These are phyloP conservation scores for Picochlorum sp. DNA, from an alignment of 139 green algal species.

Conservation along the genomic window DNA sequence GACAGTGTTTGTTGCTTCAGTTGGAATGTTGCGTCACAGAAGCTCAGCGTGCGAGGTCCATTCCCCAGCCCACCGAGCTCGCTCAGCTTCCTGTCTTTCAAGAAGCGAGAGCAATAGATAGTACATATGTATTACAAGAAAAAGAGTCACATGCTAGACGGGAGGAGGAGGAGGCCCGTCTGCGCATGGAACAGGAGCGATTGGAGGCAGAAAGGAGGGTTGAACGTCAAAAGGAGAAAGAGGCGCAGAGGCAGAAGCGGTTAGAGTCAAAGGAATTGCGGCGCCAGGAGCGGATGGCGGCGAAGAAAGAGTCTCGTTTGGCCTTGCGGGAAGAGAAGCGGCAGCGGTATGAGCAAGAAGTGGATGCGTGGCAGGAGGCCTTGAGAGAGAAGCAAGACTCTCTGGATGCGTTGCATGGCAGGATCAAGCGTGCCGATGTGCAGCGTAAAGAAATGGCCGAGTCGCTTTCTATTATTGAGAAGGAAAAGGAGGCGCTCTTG, in stretches of 20 bases:
- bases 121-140: not conserved
- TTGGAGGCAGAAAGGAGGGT: constrained; percentile 10
- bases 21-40: constrained; percentile 3
- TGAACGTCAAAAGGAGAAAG: constrained; percentile 5
- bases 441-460: not conserved
- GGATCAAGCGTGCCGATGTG: no score
- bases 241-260: constrained; percentile 11
- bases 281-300: constrained; percentile 14
- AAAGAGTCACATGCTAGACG: not conserved
- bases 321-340: constrained; percentile 5
- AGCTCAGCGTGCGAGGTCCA: constrained; percentile 12
- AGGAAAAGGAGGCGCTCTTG: not conserved
- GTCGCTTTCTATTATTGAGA: not conserved
- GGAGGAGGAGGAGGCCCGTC: constrained; percentile 8
- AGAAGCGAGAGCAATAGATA: constrained; percentile 4
- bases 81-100: constrained; percentile 13
- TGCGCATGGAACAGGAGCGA: not conserved
- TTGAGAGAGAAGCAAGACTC: constrained; percentile 15
- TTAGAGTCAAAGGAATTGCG: not conserved
- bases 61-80: constrained; percentile 3
- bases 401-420: constrained; percentile 9
- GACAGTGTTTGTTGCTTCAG: constrained; percentile 1
- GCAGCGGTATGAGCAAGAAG: constrained; percentile 15
- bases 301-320: constrained; percentile 5
- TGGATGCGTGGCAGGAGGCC: constrained; percentile 15